phyloP scores from a whole-genome alignment of 768 basidiomycete genomes.

The Clathrus columnatus region DNA sequence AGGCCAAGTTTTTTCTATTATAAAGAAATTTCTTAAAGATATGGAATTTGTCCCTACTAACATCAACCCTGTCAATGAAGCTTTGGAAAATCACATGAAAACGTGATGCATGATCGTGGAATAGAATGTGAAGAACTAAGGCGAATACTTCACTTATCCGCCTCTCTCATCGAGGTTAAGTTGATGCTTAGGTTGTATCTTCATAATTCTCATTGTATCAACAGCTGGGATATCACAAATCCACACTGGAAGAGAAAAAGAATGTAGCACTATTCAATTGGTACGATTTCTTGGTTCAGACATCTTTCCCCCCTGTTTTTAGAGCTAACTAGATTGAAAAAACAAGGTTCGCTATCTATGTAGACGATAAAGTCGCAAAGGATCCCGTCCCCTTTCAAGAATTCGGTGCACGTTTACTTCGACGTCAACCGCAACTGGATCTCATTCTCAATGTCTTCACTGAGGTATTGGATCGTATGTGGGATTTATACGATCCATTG shows the following conservation, averaged over 20 bases:
- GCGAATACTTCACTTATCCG: no score
- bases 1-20: no score
- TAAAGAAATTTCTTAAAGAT: no score
- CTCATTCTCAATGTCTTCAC: background rate
- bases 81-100: no score
- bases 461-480: background rate
- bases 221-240: background rate
- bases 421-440: background rate
- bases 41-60: no score
- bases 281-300: background rate
- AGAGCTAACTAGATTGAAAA: no score
- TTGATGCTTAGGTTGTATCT: background rate
- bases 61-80: no score
- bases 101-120: no score
- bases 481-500: background rate
- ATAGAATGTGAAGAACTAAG: no score
- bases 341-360: slow-evolving; percentile 1
- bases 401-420: background rate
- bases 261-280: background rate
- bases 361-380: background rate
- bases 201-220: background rate
- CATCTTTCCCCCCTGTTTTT: no score
- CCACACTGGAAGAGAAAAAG: background rate
- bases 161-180: no score
- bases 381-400: background rate